A percentile compares a stretch with the other conserved stretches of the same genome.
Evolutionary conservation across 1,284 basidiomycete genomes (phyloP).

Genomic region (Irpex rosettiformis): DNA sequence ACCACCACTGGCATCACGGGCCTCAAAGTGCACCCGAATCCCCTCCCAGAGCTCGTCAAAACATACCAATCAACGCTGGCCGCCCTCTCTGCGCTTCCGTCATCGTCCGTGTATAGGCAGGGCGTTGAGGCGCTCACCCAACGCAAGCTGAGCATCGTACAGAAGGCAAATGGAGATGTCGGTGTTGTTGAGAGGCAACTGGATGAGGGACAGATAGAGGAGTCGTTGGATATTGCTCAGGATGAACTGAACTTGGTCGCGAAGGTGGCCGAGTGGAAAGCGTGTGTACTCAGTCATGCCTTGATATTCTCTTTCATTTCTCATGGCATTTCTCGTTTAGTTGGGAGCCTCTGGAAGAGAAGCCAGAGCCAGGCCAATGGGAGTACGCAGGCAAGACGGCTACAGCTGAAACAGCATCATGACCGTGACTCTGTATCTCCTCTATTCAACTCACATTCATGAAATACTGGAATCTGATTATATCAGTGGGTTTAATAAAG

Average conservation of each 20-base stretch:
- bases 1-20: slow-evolving; percentile 79
- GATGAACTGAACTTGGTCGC: slow-evolving; percentile 78
- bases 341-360: slow-evolving; percentile 85
- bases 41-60: slow-evolving; percentile 72
- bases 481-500: not conserved
- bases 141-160: slow-evolving; percentile 75
- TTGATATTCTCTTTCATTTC: slow-evolving; percentile 6
- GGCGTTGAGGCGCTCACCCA: slow-evolving; percentile 86
- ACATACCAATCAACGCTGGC: slow-evolving; percentile 82
- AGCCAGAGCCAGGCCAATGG: slow-evolving; percentile 83
- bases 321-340: slow-evolving; percentile 38
- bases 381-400: slow-evolving; percentile 68
- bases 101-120: slow-evolving; percentile 87
- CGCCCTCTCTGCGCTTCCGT: slow-evolving; percentile 69
- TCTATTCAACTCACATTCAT: not conserved
- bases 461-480: not conserved
- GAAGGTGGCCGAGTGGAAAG: slow-evolving; percentile 94
- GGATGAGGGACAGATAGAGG: slow-evolving; percentile 79
- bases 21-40: slow-evolving; percentile 71
- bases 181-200: slow-evolving; percentile 68
- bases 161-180: slow-evolving; percentile 66
- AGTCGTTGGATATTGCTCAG: slow-evolving; percentile 79
- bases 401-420: slow-evolving; percentile 31
- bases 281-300: slow-evolving; percentile 85
- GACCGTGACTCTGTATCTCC: not conserved